phyloP scores from a whole-genome alignment of 2,329 filamentous ascomycete genomes.

The Phaeosphaeriaceae sp. region DNA sequence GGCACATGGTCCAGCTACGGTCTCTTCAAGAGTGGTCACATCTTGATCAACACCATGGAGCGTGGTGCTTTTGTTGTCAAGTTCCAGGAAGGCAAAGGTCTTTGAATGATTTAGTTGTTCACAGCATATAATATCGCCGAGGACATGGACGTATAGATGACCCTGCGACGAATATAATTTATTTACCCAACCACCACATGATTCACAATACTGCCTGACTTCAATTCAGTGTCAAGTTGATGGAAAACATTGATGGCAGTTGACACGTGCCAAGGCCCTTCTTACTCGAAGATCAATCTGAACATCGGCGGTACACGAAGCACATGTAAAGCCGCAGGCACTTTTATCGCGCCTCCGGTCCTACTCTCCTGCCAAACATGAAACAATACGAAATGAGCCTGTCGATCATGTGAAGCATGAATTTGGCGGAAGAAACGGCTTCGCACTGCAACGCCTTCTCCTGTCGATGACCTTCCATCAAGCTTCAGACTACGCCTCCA shows the following conservation, averaged over 20 bases:
- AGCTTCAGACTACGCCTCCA: not conserved
- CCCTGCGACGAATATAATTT: not conserved
- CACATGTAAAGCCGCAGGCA: not conserved
- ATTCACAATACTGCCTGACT: no score
- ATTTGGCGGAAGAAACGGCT: not conserved
- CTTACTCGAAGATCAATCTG: not conserved
- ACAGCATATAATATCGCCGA: not conserved
- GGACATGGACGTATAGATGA: not conserved
- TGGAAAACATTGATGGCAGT: not conserved
- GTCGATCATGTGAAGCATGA: not conserved
- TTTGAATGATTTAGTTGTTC: slow-evolving; percentile 7
- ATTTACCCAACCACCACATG: no score
- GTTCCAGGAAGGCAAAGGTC: slow-evolving; percentile 31
- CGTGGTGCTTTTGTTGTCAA: slow-evolving; percentile 48
- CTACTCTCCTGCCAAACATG: not conserved
- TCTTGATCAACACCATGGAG: slow-evolving; percentile 52
- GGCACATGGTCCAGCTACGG: slow-evolving; percentile 55
- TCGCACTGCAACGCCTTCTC: not conserved
- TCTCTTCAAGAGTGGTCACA: slow-evolving; percentile 48
- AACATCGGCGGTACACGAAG: not conserved
- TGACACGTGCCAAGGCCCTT: not conserved
- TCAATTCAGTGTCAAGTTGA: not conserved
- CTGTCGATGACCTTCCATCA: not conserved
- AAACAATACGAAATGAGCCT: not conserved
- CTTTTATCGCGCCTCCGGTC: not conserved